Percentiles rank a stretch among this genome's conserved stretches.
These are phyloP conservation scores for Entamoeba invadens DNA, from an alignment of 208 protist species.

Conservation along the genomic window DNA sequence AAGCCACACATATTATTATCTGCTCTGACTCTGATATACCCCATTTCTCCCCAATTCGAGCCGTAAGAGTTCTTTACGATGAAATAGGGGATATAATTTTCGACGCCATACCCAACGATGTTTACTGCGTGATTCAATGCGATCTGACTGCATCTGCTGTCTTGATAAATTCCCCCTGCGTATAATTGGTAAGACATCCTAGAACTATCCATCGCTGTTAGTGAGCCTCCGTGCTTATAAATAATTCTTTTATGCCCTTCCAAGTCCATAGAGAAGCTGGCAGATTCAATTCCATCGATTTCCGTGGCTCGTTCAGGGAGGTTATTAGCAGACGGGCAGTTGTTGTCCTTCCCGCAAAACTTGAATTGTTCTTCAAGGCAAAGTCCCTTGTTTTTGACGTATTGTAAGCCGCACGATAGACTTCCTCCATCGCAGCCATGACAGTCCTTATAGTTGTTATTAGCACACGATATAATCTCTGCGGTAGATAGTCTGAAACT, in stretches of 20 bases:
- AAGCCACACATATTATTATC: neutral
- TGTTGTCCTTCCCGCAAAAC: no score
- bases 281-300: no score
- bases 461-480: neutral
- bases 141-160: neutral
- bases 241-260: no score
- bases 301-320: no score
- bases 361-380: neutral
- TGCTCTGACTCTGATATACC: neutral
- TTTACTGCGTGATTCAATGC: neutral
- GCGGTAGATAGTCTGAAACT: neutral
- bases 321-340: no score
- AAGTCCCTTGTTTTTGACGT: neutral
- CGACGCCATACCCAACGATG: neutral
- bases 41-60: neutral
- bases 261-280: no score
- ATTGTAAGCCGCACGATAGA: neutral
- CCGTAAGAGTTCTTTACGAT: neutral
- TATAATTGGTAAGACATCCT: constrained; percentile 34
- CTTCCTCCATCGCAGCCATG: neutral
- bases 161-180: neutral
- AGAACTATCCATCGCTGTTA: constrained; percentile 35
- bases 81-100: neutral
- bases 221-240: no score
- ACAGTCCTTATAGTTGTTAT: neutral